Evolutionary conservation across 148 eudicot species (phyloP), one percentile per base, ranked within the genome.

Genomic region (Arbutus unedo): DNA sequence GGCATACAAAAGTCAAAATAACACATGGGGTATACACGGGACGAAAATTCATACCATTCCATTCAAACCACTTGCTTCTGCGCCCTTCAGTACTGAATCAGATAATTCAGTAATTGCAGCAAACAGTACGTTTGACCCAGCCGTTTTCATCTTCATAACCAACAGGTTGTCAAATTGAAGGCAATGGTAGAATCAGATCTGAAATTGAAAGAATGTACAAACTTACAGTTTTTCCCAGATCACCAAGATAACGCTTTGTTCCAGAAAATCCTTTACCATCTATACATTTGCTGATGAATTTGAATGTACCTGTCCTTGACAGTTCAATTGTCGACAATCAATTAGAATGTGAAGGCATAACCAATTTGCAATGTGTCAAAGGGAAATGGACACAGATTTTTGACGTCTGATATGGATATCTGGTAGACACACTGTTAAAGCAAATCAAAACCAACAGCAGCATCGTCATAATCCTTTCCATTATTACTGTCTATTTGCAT

Each of bases 181-280:
- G 78, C 78, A 85, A 83, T 72, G 74, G 74, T 31, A 73, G 48
- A 67, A 78, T 31, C 64, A 76, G 51, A 76, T 13, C 7, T 44
- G 57, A 54, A 76, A 74, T 19, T 18, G 74, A 41, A 31, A 23
- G 31, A 76, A 45, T 0, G 19, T 10, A 45, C 25, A 25, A 47
- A 89, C 97, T 88, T 87, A 94, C 99, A 62, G 98, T 96, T 87
- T 93, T 93, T 82, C 96, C 93, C 72, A 96, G 90, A 90, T 96
- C 99, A 79, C 98, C 99, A 84, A 96, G 93, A 84, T 96, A 96
- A 54, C 99, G 95, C 81, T 91, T 93, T 80, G 99, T 94, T 82
- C 99, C 99, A 9, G 92, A 91, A 48, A 92, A 91, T 31, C 98
- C 98, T 89, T 90, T 94, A 59, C 87, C 88, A 80, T 91, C 90